Base-by-base conservation (phyloP, 371 early-diverging fungal genomes). In the Syncephalastrum racemosum region DNA sequence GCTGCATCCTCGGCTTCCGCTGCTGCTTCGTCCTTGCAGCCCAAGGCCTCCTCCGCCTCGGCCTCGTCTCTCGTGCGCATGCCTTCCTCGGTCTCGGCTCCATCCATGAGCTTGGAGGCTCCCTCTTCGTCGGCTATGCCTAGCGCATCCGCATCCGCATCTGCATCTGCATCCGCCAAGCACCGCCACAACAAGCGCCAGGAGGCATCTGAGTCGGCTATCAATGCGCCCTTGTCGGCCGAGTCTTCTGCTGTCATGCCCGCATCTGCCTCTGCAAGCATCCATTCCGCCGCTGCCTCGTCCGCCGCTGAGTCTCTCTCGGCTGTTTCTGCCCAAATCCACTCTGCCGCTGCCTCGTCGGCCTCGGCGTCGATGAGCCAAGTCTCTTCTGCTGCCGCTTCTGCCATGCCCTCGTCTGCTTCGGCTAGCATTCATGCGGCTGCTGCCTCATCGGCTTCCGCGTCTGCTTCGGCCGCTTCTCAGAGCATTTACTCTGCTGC, bases 171-270 rank as follows among this genome's bases (percentile, higher is more conserved):
- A 27, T 40, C 42, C 4, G 47, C 20, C 27, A 39, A 25, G 14
- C 22, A 27, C 58, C 24, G 24, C 45, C 1, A 50, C 24, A 50
- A 49, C 24, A 53, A 53, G 53, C 53, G 54, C 20, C 20, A 40
- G 20, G 46, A 44, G 31, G 22, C 45, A 7, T 41, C 53, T 40
- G 51, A 18, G 5, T 20, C 54, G 22, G 43, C 46, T 2, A 31
- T 7, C 5, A 25, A 25, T 5, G 25, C 25, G 5, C 5, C 25
- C 25, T 25, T 7, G 27, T 27, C 7, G 27, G 27, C 27, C 27
- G 1, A 4, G 4, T 27, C 27, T 7, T 27, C 27, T 6, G 52
- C 52, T 39, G 42, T 45, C 3, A 31, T 10, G 18, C 40, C 52
- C 41, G 19, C 52, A 1, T 40, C 52, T 22, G 43, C 54, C 14